These are phyloP conservation scores for Exophiala alcalophila DNA, from an alignment of 2,329 filamentous ascomycete species.

Conservation along the genomic window DNA sequence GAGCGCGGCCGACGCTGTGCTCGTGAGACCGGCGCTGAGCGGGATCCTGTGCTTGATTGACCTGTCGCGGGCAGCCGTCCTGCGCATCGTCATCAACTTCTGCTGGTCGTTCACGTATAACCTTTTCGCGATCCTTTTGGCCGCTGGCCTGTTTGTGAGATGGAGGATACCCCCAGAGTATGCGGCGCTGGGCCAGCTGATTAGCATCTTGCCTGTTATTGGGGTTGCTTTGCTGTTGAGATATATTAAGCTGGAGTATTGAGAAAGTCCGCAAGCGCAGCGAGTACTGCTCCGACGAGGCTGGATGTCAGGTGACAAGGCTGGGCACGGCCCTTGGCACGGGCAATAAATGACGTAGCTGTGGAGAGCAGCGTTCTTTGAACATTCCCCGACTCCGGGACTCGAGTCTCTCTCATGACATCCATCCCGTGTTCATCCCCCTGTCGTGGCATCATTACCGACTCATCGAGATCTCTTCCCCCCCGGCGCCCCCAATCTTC, in stretches of 20 bases:
- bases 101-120: constrained; percentile 70
- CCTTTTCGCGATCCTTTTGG: constrained; percentile 63
- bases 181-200: constrained; percentile 69
- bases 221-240: constrained; percentile 10
- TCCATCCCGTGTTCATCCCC: no score
- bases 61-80: constrained; percentile 44
- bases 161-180: constrained; percentile 60
- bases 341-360: no score
- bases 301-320: no score
- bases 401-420: no score
- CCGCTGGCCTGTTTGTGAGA: constrained; percentile 62
- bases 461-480: no score
- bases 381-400: no score
- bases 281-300: no score
- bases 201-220: constrained; percentile 70
- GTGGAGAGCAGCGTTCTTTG: no score
- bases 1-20: constrained; percentile 65
- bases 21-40: constrained; percentile 56
- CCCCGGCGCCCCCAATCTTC: no score
- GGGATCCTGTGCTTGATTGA: constrained; percentile 60
- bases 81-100: constrained; percentile 65
- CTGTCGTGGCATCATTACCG: no score
- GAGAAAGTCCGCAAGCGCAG: no score
- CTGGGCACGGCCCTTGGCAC: no score
- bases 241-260: constrained; percentile 1